phyloP scores from a whole-genome alignment of 1,284 basidiomycete genomes.

The Takashimella tepidaria region DNA sequence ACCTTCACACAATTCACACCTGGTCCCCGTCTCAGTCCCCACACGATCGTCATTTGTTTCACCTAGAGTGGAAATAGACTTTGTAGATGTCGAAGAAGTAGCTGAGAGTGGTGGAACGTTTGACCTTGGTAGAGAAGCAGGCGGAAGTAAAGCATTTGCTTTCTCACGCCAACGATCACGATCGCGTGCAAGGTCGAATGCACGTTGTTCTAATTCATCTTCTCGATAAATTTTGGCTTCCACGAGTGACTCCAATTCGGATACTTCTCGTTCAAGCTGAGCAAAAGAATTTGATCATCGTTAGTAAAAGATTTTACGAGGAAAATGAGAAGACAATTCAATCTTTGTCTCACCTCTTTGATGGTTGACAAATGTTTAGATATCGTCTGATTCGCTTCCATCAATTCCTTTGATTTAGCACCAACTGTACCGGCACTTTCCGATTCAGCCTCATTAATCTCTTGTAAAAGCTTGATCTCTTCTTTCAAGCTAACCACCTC shows the following conservation, averaged over 20 bases:
- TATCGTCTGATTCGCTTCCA: constrained; percentile 26
- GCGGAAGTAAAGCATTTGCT: not conserved
- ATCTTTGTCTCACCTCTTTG: constrained; percentile 31
- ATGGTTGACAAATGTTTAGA: constrained; percentile 24
- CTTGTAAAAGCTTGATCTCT: constrained; percentile 38
- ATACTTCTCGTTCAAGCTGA: constrained; percentile 82
- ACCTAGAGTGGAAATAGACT: not conserved
- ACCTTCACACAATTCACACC: constrained; percentile 46
- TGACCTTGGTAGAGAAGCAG: not conserved
- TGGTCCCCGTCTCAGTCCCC: constrained; percentile 1
- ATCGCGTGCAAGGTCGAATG: constrained; percentile 61
- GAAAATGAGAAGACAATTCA: not conserved
- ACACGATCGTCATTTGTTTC: not conserved
- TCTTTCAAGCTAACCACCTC: constrained; percentile 65
- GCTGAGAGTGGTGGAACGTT: constrained; percentile 5
- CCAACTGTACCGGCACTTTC: too few relatives aligned
- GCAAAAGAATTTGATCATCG: not conserved
- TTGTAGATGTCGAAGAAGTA: constrained; percentile 7
- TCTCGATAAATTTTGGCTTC: constrained; percentile 93
- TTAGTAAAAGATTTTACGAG: not conserved
- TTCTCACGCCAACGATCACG: constrained; percentile 15
- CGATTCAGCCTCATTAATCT: constrained; percentile 18
- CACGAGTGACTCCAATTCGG: constrained; percentile 78
- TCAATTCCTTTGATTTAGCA: constrained; percentile 21
- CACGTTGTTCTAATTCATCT: constrained; percentile 84